A percentile compares a stretch with the other conserved stretches of the same genome.
These are phyloP conservation scores for Hypholoma fasciculare DNA, from an alignment of 768 basidiomycete genomes.

Conservation along the genomic window DNA sequence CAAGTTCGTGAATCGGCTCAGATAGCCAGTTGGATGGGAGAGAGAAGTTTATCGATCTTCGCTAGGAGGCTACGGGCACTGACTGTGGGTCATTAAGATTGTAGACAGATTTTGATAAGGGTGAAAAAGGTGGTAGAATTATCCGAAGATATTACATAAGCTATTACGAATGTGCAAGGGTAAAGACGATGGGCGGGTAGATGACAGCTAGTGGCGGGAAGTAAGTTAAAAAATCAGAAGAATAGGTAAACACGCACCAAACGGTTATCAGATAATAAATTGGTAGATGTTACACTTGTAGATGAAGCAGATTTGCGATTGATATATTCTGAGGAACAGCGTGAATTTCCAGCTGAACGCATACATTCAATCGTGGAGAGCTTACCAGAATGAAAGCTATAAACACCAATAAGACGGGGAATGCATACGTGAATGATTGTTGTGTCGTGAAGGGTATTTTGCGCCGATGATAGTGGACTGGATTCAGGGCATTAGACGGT, in stretches of 20 bases:
- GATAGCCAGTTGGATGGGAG: constrained; percentile 49
- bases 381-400: constrained; percentile 34
- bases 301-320: constrained; percentile 52
- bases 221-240: neutral
- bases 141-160: constrained; percentile 32
- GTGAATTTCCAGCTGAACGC: neutral
- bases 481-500: neutral
- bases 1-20: constrained; percentile 37
- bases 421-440: constrained; percentile 44
- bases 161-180: constrained; percentile 41
- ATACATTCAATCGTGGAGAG: neutral
- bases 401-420: constrained; percentile 31
- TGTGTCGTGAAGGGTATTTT: constrained; percentile 37
- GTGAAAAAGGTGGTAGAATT: constrained; percentile 27
- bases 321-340: constrained; percentile 25
- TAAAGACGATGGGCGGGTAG: constrained; percentile 50
- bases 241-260: constrained; percentile 40
- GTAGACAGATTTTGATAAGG: constrained; percentile 21
- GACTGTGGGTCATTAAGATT: constrained; percentile 36
- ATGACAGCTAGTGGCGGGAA: constrained; percentile 46
- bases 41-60: constrained; percentile 20
- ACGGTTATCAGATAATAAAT: constrained; percentile 55
- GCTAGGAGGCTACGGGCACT: constrained; percentile 34
- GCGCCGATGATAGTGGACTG: constrained; percentile 46
- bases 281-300: constrained; percentile 67